Evolutionary conservation across 148 eudicot species (phyloP), one percentile per base, ranked within the genome.

Genomic region (Selenicereus undatus): DNA sequence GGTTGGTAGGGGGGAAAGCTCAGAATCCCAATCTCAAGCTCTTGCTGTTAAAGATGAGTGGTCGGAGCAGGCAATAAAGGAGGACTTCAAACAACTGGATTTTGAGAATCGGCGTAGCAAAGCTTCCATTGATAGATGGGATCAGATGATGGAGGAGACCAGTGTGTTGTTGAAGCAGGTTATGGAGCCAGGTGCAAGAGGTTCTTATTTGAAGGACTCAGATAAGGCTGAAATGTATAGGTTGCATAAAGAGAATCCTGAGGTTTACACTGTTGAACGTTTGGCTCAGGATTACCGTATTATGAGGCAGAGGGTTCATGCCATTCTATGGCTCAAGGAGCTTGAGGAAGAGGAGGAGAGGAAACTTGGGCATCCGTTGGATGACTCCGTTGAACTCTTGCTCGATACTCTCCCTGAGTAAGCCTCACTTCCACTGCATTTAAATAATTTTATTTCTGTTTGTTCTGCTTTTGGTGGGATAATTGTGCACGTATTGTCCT

Each of bases 271-370:
- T 0, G 87, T 96, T 14, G 99, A 93, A 79, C 89, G 83, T 76
- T 71, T 96, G 81, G 99, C 99, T 0, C 81, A 86, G 79, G 98
- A 96, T 76, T 96, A 89, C 35, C 84, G 97, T 80, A 89, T 96
- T 52, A 90, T 96, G 98, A 91, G 97, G 87, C 98, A 96, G 85
- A 83, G 98, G 70, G 99, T 96, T 24, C 91, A 89, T 70, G 98
- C 98, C 0, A 96, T 96, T 76, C 86, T 96, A 76, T 94, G 93
- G 97, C 90, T 96, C 24, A 93, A 92, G 88, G 94, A 94, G 80
- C 77, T 66, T 21, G 98, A 96, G 72, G 98, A 96, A 78, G 92
- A 93, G 74, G 91, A 86, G 81, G 99, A 90, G 95, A 93, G 89
- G 68, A 90, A 85, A 84, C 91, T 86, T 50, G 98, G 99, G 50